Conservation (phyloP, 495 filamentous ascomycete species). For the Trichoderma erinaceum region DNA sequence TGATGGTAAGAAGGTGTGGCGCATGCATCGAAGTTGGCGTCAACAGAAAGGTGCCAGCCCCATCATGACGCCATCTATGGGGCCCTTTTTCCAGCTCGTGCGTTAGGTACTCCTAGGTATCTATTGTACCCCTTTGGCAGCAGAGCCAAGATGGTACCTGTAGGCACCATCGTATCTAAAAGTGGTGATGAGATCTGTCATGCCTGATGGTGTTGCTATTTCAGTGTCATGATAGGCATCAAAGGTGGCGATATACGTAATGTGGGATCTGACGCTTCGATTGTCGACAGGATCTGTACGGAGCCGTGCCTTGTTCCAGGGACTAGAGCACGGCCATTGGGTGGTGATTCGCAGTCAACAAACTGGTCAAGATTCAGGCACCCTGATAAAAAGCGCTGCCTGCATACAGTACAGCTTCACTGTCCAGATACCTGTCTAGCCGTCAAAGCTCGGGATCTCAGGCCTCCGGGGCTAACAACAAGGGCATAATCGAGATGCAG, state of each 20-base stretch:
- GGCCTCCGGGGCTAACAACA: neutral
- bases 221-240: no score
- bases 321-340: no score
- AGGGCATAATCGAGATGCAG: neutral
- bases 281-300: no score
- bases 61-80: slow-evolving; percentile 3
- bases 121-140: no score
- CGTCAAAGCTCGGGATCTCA: neutral
- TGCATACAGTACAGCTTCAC: slow-evolving; percentile 10
- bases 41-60: neutral
- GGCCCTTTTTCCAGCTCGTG: neutral
- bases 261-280: no score
- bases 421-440: neutral
- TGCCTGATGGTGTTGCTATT: no score
- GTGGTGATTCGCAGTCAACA: neutral
- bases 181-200: no score
- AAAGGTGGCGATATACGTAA: no score
- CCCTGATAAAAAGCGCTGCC: neutral
- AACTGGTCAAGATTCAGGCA: neutral
- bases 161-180: no score
- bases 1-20: neutral
- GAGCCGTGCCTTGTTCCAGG: no score
- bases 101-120: no score
- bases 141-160: no score
- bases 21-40: neutral